phyloP scores from a whole-genome alignment of 345 rosid genomes.

The Eutrema yunnanense region DNA sequence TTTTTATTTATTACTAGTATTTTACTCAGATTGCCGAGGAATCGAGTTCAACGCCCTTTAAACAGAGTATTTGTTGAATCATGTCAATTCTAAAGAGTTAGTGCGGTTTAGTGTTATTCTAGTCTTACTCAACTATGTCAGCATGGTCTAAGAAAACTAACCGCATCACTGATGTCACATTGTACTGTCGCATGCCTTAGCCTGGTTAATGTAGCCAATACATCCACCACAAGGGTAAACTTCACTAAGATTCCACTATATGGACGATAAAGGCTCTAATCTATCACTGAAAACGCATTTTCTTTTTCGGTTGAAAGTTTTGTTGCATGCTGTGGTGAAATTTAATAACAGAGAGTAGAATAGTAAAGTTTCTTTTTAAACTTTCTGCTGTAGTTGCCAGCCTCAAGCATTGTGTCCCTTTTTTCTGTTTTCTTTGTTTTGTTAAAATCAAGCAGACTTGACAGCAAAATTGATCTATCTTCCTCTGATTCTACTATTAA shows the following conservation, averaged over 20 bases:
- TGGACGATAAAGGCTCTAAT: neutral
- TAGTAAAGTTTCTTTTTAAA: neutral
- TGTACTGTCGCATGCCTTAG: neutral
- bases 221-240: neutral
- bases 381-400: neutral
- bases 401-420: neutral
- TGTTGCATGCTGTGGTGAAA: conserved; percentile 2
- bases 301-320: neutral
- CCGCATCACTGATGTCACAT: neutral
- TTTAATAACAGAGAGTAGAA: neutral
- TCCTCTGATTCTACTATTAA: conserved; percentile 15
- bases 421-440: neutral
- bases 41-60: neutral
- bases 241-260: neutral
- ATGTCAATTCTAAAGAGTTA: neutral
- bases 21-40: neutral
- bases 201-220: neutral
- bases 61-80: neutral
- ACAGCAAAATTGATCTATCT: neutral
- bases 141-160: neutral
- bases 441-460: neutral
- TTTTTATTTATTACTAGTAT: neutral
- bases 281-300: neutral
- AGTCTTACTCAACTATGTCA: neutral
- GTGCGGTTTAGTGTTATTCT: neutral